phyloP scores from a whole-genome alignment of 169 alveolate genomes.

The Pseudocohnilembus persalinus region DNA sequence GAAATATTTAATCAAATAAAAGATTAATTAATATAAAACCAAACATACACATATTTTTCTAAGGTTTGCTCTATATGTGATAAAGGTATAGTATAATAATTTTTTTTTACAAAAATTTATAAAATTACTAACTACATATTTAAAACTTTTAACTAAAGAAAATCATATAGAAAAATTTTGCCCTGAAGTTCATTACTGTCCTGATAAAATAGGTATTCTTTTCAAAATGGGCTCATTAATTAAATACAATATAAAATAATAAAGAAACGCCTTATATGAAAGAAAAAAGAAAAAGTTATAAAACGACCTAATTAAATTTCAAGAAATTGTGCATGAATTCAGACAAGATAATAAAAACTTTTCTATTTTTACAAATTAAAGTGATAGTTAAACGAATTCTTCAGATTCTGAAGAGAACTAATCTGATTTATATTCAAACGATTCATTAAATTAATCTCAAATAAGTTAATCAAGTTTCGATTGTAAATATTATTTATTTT shows the following conservation, averaged over 20 bases:
- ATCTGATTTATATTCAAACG: too few species aligned
- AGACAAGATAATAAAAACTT: neutral
- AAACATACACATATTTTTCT: neutral
- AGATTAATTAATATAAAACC: neutral
- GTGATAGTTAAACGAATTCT: too few species aligned
- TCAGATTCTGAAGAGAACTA: too few species aligned
- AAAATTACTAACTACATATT: too few species aligned
- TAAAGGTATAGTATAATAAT: neutral
- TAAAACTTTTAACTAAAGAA: too few species aligned
- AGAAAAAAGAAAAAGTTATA: neutral
- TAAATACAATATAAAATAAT: neutral
- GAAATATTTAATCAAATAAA: neutral
- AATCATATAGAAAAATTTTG: neutral
- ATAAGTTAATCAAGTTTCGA: too few species aligned
- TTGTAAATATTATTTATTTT: too few species aligned
- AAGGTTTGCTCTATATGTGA: neutral
- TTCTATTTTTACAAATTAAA: too few species aligned
- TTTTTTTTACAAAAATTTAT: too few species aligned
- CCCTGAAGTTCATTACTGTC: neutral
- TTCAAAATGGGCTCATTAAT: neutral
- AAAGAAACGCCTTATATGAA: neutral
- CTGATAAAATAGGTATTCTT: neutral
- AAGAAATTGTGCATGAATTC: neutral
- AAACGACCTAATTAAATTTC: neutral
- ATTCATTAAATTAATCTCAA: too few species aligned